Evolutionary conservation across 2,329 filamentous ascomycete species (phyloP).

Genomic region (Exophiala sp.): DNA sequence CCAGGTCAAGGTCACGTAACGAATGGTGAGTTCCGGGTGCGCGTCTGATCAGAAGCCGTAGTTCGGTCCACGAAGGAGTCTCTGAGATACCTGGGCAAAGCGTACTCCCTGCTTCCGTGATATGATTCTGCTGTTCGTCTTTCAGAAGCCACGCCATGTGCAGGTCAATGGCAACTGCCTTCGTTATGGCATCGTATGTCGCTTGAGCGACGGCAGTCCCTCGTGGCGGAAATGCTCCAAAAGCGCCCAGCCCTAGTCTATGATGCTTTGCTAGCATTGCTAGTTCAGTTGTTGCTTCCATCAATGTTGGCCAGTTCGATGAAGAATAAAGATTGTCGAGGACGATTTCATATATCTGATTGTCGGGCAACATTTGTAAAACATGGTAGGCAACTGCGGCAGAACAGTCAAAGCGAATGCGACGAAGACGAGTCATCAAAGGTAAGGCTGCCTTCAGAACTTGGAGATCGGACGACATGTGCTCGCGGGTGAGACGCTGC

Average conservation of each 20-base stretch:
- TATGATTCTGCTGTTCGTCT: background rate
- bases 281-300: constrained; percentile 8
- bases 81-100: background rate
- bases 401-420: constrained; percentile 21
- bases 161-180: constrained; percentile 14
- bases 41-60: constrained; percentile 6
- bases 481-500: background rate
- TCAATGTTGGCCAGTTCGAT: constrained; percentile 6
- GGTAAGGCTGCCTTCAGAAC: constrained; percentile 9
- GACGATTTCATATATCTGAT: constrained; percentile 16
- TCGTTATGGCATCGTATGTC: constrained; percentile 13
- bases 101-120: background rate
- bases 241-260: constrained; percentile 14
- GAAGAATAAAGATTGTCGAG: constrained; percentile 16
- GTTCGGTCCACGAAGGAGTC: constrained; percentile 8
- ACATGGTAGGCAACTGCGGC: constrained; percentile 11
- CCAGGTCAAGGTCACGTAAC: constrained; percentile 3
- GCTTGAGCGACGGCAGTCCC: background rate
- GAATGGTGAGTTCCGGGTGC: background rate
- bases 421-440: constrained; percentile 19
- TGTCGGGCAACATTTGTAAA: constrained; percentile 11
- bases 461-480: constrained; percentile 3
- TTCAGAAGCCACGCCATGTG: constrained; percentile 16
- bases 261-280: constrained; percentile 9
- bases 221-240: background rate